phyloP scores from a whole-genome alignment of 2,329 filamentous ascomycete species.

The Colletotrichum melonis region DNA sequence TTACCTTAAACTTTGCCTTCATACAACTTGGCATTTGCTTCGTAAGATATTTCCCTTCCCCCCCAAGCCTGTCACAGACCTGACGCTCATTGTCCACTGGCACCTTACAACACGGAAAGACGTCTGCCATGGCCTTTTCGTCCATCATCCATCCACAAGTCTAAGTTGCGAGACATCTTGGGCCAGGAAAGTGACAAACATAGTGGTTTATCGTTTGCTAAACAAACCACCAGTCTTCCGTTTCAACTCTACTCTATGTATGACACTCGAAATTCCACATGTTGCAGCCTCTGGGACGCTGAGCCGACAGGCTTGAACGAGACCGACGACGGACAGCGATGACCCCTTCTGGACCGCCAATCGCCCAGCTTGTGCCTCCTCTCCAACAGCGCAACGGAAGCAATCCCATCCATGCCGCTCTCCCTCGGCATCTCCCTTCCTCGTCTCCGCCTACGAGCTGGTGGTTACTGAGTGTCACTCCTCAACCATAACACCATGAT shows the following conservation, averaged over 20 bases:
- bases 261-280: not conserved
- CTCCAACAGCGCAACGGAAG: constrained; percentile 1
- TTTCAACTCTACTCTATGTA: not conserved
- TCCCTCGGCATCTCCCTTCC: constrained; percentile 15
- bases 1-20: constrained; percentile 23
- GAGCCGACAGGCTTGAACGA: constrained; percentile 2
- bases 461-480: constrained; percentile 1
- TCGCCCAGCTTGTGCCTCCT: not conserved
- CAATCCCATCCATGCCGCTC: constrained; percentile 13
- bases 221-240: not conserved
- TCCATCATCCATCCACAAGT: not conserved
- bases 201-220: not conserved
- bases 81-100: not conserved
- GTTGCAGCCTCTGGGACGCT: constrained; percentile 4
- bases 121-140: not conserved
- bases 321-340: constrained; percentile 20
- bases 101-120: not conserved
- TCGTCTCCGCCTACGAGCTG: constrained; percentile 2
- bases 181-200: too few relatives aligned
- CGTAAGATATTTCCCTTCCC: constrained; percentile 2
- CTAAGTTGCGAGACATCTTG: not conserved
- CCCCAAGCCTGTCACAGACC: not conserved
- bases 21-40: constrained; percentile 16
- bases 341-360: constrained; percentile 2
- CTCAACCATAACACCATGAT: constrained; percentile 18